These are phyloP conservation scores for Crithidia bombi DNA, from an alignment of 208 protist species.

Conservation along the genomic window DNA sequence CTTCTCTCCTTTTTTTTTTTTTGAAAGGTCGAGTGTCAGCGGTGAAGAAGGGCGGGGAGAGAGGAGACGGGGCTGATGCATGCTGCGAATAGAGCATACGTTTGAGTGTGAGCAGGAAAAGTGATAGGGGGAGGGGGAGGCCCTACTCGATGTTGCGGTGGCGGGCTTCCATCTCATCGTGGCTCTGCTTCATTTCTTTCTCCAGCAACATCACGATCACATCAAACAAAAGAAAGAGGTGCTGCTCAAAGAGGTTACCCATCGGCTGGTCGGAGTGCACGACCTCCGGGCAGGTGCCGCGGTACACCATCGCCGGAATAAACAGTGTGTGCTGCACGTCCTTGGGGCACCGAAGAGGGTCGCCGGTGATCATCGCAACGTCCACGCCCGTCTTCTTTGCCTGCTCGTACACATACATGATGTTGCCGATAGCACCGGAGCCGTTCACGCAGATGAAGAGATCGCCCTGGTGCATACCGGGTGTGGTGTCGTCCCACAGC, in stretches of 20 bases:
- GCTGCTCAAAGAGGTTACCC: conserved; percentile 27
- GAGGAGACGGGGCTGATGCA: no score
- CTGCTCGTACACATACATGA: conserved; percentile 20
- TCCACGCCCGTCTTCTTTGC: conserved; percentile 7
- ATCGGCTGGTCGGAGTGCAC: conserved; percentile 19
- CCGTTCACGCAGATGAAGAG: conserved; percentile 30
- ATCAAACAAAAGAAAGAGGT: conserved; percentile 27
- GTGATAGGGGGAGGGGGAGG: no score
- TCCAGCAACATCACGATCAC: conserved; percentile 23
- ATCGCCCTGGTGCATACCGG: conserved; percentile 26
- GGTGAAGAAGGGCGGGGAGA: no score
- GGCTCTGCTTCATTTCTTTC: conserved; percentile 9
- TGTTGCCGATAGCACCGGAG: conserved; percentile 19
- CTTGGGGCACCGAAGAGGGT: conserved; percentile 10
- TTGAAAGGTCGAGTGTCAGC: no score
- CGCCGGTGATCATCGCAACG: conserved; percentile 23
- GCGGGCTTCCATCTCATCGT: conserved; percentile 17
- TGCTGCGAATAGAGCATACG: no score
- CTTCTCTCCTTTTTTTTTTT: no score
- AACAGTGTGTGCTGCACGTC: conserved; percentile 12
- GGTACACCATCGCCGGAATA: conserved; percentile 24
- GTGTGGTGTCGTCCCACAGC: conserved; percentile 15
- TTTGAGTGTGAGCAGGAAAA: no score
- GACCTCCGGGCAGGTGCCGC: conserved; percentile 12
- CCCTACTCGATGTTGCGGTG: conserved; percentile 16